Conservation (phyloP, 2,329 filamentous ascomycete genomes). For the Allantophomopsis lycopodina region DNA sequence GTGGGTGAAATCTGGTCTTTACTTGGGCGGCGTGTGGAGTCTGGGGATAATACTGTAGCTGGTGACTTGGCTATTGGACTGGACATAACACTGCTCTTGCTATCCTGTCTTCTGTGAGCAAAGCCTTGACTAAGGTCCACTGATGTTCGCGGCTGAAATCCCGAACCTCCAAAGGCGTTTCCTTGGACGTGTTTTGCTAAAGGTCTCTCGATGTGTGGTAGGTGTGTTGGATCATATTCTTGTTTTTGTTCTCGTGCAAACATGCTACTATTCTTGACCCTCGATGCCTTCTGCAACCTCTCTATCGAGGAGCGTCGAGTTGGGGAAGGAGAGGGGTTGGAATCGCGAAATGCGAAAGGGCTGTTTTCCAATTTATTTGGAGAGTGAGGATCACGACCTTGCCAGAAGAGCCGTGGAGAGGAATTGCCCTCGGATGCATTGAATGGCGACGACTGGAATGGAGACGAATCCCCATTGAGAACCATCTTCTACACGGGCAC, state of each 20-base stretch:
- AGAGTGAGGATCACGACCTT: slow-evolving; percentile 56
- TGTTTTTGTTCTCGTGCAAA: slow-evolving; percentile 84
- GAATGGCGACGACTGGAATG: slow-evolving; percentile 74
- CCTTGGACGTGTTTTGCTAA: slow-evolving; percentile 61
- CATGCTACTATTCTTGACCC: slow-evolving; percentile 97
- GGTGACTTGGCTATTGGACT: slow-evolving; percentile 31
- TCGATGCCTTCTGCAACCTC: slow-evolving; percentile 84
- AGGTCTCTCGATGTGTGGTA: slow-evolving; percentile 71
- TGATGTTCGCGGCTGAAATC: slow-evolving; percentile 36
- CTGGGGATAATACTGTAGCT: slow-evolving; percentile 3
- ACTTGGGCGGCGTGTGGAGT: slow-evolving; percentile 33
- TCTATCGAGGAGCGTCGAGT: slow-evolving; percentile 84
- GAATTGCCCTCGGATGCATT: slow-evolving; percentile 37
- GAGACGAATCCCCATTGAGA: slow-evolving; percentile 61
- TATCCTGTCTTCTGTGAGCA: slow-evolving; percentile 38
- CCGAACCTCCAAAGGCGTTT: slow-evolving; percentile 51
- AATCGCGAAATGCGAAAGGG: slow-evolving; percentile 38
- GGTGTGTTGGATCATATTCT: slow-evolving; percentile 74
- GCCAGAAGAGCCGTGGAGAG: slow-evolving; percentile 86
- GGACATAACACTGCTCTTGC: slow-evolving; percentile 41
- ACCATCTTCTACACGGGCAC: slow-evolving; percentile 42
- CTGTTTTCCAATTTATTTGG: slow-evolving; percentile 61
- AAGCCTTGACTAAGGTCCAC: slow-evolving; percentile 27
- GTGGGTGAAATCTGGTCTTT: slow-evolving; percentile 66
- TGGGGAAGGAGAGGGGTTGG: slow-evolving; percentile 51